Percentiles rank a stretch among this genome's conserved stretches.
These are phyloP conservation scores for Zopfia rhizophila DNA, from an alignment of 2,329 filamentous ascomycete species.

Conservation along the genomic window DNA sequence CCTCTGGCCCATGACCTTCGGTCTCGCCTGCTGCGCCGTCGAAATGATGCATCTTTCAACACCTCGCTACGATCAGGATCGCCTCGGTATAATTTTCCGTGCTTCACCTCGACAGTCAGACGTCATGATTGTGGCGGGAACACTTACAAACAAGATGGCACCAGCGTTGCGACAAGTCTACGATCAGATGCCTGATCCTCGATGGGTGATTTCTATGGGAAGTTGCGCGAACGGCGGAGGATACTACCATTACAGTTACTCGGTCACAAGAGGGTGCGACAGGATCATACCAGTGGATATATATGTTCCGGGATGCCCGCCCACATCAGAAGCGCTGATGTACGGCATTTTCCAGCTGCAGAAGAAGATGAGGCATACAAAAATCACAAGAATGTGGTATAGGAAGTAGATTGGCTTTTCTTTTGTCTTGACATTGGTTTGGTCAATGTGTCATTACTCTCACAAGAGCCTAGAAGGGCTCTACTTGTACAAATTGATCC, in stretches of 20 bases:
- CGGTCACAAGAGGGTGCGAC: conserved; percentile 80
- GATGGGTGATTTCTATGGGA: conserved; percentile 88
- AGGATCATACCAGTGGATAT: conserved; percentile 85
- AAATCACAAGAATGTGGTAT: conserved; percentile 69
- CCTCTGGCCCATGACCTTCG: conserved; percentile 93
- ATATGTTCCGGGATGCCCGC: conserved; percentile 80
- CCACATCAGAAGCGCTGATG: conserved; percentile 65
- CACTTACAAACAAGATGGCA: conserved; percentile 96
- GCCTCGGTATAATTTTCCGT: conserved; percentile 90
- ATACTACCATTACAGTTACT: conserved; percentile 89
- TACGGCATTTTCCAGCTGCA: conserved; percentile 79
- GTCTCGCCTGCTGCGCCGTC: conserved; percentile 87
- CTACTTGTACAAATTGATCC: no score
- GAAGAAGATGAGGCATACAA: conserved; percentile 76
- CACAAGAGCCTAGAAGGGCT: no score
- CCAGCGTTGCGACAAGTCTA: conserved; percentile 90
- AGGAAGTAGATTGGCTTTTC: conserved; percentile 56
- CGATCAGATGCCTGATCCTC: conserved; percentile 93
- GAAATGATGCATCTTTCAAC: conserved; percentile 96
- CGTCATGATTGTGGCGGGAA: conserved; percentile 94
- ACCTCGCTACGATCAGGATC: conserved; percentile 91
- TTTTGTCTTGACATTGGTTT: no score
- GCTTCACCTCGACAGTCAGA: conserved; percentile 90
- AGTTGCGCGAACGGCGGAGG: conserved; percentile 86
- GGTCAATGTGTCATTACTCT: no score